These are phyloP conservation scores for Schizosaccharomyces lindneri DNA, from an alignment of 805 yeast genomes.

Conservation along the genomic window DNA sequence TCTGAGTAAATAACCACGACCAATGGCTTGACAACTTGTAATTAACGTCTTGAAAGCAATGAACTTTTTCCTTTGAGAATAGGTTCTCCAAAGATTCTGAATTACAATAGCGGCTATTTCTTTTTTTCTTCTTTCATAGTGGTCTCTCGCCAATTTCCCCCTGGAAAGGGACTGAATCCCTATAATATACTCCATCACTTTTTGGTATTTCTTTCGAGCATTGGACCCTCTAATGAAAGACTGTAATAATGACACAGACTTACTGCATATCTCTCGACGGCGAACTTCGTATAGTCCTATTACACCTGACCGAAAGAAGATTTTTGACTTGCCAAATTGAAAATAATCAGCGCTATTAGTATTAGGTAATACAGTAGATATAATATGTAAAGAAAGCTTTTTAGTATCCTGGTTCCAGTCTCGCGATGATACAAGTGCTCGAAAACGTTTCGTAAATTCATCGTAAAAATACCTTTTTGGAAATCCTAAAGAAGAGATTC, in stretches of 20 bases:
- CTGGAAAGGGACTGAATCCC: not conserved
- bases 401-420: slow-evolving; percentile 27
- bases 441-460: slow-evolving; percentile 76
- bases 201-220: not conserved
- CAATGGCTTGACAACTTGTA: not conserved
- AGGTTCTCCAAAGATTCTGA: not conserved
- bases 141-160: not conserved
- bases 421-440: slow-evolving; percentile 48
- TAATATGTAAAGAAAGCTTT: slow-evolving; percentile 26
- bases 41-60: not conserved
- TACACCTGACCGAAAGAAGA: slow-evolving; percentile 75
- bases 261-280: not conserved
- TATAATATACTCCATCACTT: not conserved
- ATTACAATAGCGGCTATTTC: not conserved
- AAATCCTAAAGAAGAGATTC: slow-evolving; percentile 93
- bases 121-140: not conserved
- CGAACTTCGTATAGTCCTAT: not conserved
- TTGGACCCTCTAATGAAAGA: not conserved
- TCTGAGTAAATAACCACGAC: not conserved
- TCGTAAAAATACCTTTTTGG: slow-evolving; percentile 89
- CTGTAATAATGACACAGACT: not conserved
- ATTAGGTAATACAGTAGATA: slow-evolving; percentile 26
- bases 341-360: slow-evolving; percentile 42
- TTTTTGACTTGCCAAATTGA: slow-evolving; percentile 79
- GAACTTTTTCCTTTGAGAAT: not conserved